Percentiles rank a stretch among this genome's conserved stretches.
Conservation (phyloP, 768 basidiomycete species). For the Pisolithus tinctorius region DNA sequence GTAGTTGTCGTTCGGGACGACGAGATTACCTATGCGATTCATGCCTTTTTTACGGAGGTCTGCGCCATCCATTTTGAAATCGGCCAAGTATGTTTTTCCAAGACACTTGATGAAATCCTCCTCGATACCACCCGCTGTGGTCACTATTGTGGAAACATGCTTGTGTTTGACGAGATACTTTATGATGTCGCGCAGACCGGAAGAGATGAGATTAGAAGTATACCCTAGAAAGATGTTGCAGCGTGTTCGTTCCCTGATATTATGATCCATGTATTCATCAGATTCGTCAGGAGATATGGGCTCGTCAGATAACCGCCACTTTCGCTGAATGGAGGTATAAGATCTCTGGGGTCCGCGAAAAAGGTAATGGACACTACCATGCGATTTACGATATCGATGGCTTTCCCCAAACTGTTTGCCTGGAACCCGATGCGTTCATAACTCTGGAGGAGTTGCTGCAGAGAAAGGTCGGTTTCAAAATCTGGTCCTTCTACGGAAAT, state of each 20-base stretch:
- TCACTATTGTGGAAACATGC: slow-evolving; percentile 85
- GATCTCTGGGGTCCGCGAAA: background rate
- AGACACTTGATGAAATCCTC: slow-evolving; percentile 99
- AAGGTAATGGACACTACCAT: slow-evolving; percentile 54
- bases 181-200: slow-evolving; percentile 90
- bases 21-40: slow-evolving; percentile 94
- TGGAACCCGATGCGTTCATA: slow-evolving; percentile 96
- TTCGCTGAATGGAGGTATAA: slow-evolving; percentile 44
- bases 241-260: slow-evolving; percentile 60
- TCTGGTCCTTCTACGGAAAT: slow-evolving; percentile 82
- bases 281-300: slow-evolving; percentile 64
- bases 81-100: slow-evolving; percentile 91
- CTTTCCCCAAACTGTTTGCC: slow-evolving; percentile 85
- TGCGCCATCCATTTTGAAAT: slow-evolving; percentile 89
- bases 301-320: slow-evolving; percentile 86
- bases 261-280: slow-evolving; percentile 53
- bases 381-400: slow-evolving; percentile 84
- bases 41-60: slow-evolving; percentile 83
- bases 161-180: slow-evolving; percentile 89
- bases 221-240: slow-evolving; percentile 95
- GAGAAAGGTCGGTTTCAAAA: slow-evolving; percentile 61
- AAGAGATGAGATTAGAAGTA: slow-evolving; percentile 97
- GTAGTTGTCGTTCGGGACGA: slow-evolving; percentile 98
- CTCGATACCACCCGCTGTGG: slow-evolving; percentile 96
- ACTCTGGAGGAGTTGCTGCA: slow-evolving; percentile 63